Conservation (phyloP, 73 alveolate species). For the Tetrahymena borealis region DNA sequence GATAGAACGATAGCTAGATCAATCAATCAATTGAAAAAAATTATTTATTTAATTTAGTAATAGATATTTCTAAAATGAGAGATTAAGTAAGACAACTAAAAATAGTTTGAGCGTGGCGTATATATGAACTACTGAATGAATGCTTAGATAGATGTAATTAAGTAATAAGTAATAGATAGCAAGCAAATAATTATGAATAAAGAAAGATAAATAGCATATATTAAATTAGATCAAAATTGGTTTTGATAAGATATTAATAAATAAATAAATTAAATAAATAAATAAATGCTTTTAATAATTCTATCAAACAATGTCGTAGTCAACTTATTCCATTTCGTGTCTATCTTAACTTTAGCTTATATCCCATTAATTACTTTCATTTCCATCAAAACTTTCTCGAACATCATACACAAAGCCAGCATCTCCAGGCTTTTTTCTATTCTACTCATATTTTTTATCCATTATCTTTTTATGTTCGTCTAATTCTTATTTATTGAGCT, state of each 20-base stretch:
- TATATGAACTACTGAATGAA: too few species aligned
- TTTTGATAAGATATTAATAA: not conserved
- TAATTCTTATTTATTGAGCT: slow-evolving; percentile 32
- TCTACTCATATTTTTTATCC: slow-evolving; percentile 74
- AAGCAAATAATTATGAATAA: too few species aligned
- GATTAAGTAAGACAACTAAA: too few species aligned
- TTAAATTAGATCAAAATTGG: too few species aligned
- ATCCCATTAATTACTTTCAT: not conserved
- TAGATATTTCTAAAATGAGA: too few species aligned
- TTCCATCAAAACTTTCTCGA: slow-evolving; percentile 21
- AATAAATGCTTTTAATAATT: not conserved
- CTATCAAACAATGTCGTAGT: not conserved
- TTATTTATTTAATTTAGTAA: too few species aligned
- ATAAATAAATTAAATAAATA: not conserved
- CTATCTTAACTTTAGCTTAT: not conserved
- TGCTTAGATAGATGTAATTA: too few species aligned
- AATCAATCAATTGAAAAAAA: too few species aligned
- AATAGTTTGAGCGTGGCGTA: too few species aligned
- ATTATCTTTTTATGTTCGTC: slow-evolving; percentile 45
- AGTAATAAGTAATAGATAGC: too few species aligned
- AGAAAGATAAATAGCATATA: not conserved
- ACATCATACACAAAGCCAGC: slow-evolving; percentile 73
- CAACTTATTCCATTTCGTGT: not conserved
- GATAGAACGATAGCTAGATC: too few species aligned
- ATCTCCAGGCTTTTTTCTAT: slow-evolving; percentile 75